Base-by-base conservation (phyloP, 2,329 filamentous ascomycete genomes). In the Colletotrichum sp. region DNA sequence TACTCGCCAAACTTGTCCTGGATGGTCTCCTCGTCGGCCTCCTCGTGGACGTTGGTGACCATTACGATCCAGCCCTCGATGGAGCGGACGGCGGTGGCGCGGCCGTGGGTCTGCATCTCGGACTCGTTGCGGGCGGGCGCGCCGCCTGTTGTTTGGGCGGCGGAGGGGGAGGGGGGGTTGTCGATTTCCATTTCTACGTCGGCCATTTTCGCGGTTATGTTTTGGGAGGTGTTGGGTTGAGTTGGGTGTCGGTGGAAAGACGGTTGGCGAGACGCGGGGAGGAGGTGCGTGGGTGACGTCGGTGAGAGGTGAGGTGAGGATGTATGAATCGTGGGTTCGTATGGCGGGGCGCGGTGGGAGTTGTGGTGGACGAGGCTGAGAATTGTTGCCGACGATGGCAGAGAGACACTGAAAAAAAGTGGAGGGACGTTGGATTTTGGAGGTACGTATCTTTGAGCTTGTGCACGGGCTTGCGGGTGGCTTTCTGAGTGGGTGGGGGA, bases 41-140 rank as follows among this genome's bases (percentile, higher is more conserved):
- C 95, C 83, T 97, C 95, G 86, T 97, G 95, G 39, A 97, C 93
- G 81, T 97, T 97, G 68, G 94, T 96, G 78, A 95, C 94, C 77
- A 95, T 92, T 81, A 97, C 89, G 84, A 97, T 97, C 95, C 95
- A 97, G 79, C 95, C 95, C 86, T 97, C 95, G 82, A 97, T 96
- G 71, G 94, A 96, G 80, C 95, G 94, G 75, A 97, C 95, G 28
- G 95, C 95, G 2, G 93, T 95, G 71, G 94, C 94, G 82, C 94
- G 93, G 48, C 90, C 88, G 80, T 91, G 90, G 8, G 94, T 96
- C 81, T 92, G 92, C 89, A 95, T 94, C 81, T 94, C 92, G 80
- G 88, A 87, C 77, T 91, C 87, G 80, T 91, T 90, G 79, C 84
- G 85, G 73, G 86, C 83, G 76, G 88, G 86, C 70, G 85, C 81